Conservation (phyloP, 2,329 filamentous ascomycete species). For the Dactylonectria estremocensis region DNA sequence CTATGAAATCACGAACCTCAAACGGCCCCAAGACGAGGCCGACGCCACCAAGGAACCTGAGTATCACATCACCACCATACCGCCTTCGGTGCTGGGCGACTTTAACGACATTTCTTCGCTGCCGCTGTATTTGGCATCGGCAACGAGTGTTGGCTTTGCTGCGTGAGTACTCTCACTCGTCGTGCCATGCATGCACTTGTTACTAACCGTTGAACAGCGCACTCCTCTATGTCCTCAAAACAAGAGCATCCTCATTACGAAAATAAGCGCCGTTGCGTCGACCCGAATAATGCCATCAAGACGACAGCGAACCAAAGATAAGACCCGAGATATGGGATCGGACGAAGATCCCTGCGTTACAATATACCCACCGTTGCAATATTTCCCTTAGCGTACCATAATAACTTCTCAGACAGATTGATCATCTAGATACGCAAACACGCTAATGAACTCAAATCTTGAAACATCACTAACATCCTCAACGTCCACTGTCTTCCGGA, state of each 20-base stretch:
- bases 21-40: too few species aligned
- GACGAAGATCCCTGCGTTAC: too few species aligned
- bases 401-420: too few species aligned
- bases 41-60: neutral
- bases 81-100: neutral
- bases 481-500: too few species aligned
- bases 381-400: too few species aligned
- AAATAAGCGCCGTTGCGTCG: neutral
- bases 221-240: neutral
- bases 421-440: too few species aligned
- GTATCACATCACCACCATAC: neutral
- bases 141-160: neutral
- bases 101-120: neutral
- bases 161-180: neutral
- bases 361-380: too few species aligned
- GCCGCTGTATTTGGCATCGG: neutral
- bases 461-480: too few species aligned
- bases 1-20: neutral
- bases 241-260: neutral
- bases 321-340: too few species aligned
- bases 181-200: neutral
- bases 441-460: too few species aligned
- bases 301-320: too few species aligned
- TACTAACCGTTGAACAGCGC: neutral
- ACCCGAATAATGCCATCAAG: neutral